Base-by-base conservation (phyloP, 108 stramenopile genomes). In the Stephanodiscus triporus region DNA sequence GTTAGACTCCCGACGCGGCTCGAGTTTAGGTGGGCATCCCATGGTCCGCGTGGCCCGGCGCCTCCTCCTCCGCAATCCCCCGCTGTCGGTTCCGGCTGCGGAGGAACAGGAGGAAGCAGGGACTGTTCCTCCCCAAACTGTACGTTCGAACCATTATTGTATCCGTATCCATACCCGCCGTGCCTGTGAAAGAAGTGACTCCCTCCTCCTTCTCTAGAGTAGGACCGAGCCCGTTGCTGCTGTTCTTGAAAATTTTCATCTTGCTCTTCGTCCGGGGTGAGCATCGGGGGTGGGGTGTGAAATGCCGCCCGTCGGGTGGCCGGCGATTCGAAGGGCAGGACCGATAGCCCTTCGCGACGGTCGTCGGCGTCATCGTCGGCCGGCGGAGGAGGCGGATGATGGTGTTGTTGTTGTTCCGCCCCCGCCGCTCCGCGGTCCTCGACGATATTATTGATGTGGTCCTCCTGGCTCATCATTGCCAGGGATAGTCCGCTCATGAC, bases 401-500 rank as follows among this genome's bases (percentile, higher is more conserved):
- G 53, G 26, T 56, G 55, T 6, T 27, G 36, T 40, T 40, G 40
- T 40, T 40, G 40, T 40, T 40, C 11, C 40, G 9, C 40, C 4
- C 40, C 40, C 40, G 9, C 40, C 40, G 8, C 4, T 40, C 40
- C 40, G 13, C 26, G 22, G 17, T 54, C 23, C 20, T 26, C 20
- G 20, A 54, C 1, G 4, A 19, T 49, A 8, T 54, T 22, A 26
- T 54, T 22, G 53, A 54, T 5, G 50, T 59, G 49, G 30, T 53
- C 72, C 16, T 77, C 64, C 54, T 78, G 72, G 9, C 51, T 66
- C 76, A 82, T 77, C 81, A 82, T 73, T 11, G 72, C 81, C 72
- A 82, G 57, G 11, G 81, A 82, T 4, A 82, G 60, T 13, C 81
- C 81, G 42, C 81, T 82, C 81, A 82, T 77, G 45, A 68, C 72